Conservation (phyloP, 495 filamentous ascomycete genomes). For the Massariosphaeria phaeospora region DNA sequence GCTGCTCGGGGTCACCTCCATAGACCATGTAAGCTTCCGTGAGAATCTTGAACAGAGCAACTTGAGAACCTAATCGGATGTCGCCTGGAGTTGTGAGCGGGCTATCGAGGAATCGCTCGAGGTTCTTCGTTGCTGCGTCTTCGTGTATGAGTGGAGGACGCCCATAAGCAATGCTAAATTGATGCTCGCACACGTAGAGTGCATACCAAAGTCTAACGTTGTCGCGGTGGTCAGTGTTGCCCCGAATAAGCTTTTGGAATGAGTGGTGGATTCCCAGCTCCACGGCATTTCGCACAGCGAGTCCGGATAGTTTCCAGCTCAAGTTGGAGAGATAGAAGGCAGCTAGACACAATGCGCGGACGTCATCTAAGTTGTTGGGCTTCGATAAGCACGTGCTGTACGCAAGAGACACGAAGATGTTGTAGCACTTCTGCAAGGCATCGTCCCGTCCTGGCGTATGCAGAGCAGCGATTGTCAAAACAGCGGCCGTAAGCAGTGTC, state of each 20-base stretch:
- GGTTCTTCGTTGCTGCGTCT: constrained; percentile 5
- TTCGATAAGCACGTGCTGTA: constrained; percentile 1
- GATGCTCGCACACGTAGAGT: constrained; percentile 7
- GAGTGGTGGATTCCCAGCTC: constrained; percentile 3
- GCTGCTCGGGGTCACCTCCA: constrained; percentile 52
- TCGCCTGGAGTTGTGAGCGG: constrained; percentile 35
- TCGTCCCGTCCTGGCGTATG: constrained; percentile 2
- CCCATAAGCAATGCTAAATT: constrained; percentile 10
- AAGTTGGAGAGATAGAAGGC: constrained; percentile 6
- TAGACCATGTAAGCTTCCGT: constrained; percentile 55
- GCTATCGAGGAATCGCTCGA: constrained; percentile 3
- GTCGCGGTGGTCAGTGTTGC: constrained; percentile 1
- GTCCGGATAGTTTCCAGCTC: constrained; percentile 3
- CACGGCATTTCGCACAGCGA: constrained; percentile 1
- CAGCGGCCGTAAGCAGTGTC: constrained; percentile 2
- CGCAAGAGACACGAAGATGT: constrained; percentile 4
- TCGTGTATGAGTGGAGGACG: constrained; percentile 3
- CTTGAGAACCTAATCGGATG: constrained; percentile 52
- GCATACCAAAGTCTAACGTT: constrained; percentile 10
- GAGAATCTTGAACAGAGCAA: constrained; percentile 55
- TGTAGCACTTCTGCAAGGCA: constrained; percentile 8
- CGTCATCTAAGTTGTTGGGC: constrained; percentile 1
- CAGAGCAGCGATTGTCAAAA: constrained; percentile 2
- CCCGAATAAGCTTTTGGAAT: constrained; percentile 6
- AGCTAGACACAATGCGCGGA: background rate